Percentiles rank a stretch among this genome's conserved stretches.
Evolutionary conservation across 2,329 filamentous ascomycete genomes (phyloP).

Genomic region (Polychaeton citri): DNA sequence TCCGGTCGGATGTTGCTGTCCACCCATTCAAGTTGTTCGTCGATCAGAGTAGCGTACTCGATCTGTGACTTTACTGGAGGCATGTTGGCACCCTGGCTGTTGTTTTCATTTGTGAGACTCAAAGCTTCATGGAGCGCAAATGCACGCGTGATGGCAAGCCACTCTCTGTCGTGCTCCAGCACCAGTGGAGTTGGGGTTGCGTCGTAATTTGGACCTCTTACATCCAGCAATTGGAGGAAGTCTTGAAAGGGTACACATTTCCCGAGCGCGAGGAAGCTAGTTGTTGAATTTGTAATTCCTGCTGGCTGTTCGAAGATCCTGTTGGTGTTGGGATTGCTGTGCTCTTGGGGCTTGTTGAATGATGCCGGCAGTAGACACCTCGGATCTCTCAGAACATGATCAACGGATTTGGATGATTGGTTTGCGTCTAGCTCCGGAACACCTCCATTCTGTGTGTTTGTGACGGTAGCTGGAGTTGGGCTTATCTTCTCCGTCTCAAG

Average conservation of each 20-base stretch:
- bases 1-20: slow-evolving; percentile 52
- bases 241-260: slow-evolving; percentile 72
- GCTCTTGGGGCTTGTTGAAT: slow-evolving; percentile 42
- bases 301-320: slow-evolving; percentile 30
- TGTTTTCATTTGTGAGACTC: slow-evolving; percentile 44
- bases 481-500: slow-evolving; percentile 9
- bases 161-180: slow-evolving; percentile 80
- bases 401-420: background rate
- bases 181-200: slow-evolving; percentile 33
- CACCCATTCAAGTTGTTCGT: slow-evolving; percentile 64
- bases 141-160: slow-evolving; percentile 81
- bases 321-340: slow-evolving; percentile 15
- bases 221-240: slow-evolving; percentile 67
- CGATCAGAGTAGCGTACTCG: slow-evolving; percentile 54
- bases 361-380: slow-evolving; percentile 64
- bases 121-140: slow-evolving; percentile 52
- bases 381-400: slow-evolving; percentile 7
- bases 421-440: background rate
- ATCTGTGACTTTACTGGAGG: slow-evolving; percentile 39
- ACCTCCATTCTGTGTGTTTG: background rate
- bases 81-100: slow-evolving; percentile 24
- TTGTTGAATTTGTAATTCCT: slow-evolving; percentile 63
- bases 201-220: slow-evolving; percentile 24
- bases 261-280: slow-evolving; percentile 78
- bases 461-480: background rate